Conservation (phyloP, 352 stramenopile species). For the Phytophthora aleatoria region DNA sequence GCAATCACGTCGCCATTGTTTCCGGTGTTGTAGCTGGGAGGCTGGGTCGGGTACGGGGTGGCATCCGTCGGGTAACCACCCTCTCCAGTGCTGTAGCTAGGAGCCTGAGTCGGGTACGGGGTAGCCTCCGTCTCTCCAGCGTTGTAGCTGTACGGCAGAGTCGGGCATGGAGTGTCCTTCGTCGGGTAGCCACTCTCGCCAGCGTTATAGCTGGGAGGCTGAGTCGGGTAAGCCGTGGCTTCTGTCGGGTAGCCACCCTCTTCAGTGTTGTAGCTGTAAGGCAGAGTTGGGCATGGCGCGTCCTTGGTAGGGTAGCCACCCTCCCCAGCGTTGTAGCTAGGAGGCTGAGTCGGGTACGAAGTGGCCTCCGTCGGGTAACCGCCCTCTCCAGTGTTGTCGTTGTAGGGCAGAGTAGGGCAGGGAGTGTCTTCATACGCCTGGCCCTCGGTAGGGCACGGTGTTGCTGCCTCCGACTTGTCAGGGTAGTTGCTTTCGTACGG, state of each 20-base stretch:
- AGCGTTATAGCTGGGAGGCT: conserved; percentile 9
- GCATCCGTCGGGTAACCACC: conserved; percentile 5
- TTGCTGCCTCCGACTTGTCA: conserved; percentile 3
- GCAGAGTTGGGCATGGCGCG: conserved; percentile 6
- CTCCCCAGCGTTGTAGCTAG: background rate
- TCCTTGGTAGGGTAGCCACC: too few species aligned
- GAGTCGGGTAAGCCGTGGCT: conserved; percentile 16
- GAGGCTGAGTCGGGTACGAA: conserved; percentile 10
- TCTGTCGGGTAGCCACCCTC: conserved; percentile 6
- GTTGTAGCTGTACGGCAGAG: conserved; percentile 10
- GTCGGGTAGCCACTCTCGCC: background rate
- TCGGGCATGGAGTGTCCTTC: conserved; percentile 1
- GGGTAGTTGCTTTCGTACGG: conserved; percentile 13
- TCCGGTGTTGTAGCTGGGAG: conserved; percentile 8
- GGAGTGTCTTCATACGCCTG: background rate
- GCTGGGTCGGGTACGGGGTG: conserved; percentile 17
- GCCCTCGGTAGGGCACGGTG: conserved; percentile 12
- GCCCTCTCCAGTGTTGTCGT: background rate
- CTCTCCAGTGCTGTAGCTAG: conserved; percentile 1
- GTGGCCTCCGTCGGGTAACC: conserved; percentile 6
- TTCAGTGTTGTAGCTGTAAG: background rate
- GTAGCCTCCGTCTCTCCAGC: background rate
- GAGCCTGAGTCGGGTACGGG: conserved; percentile 9
- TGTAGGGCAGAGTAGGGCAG: conserved; percentile 1
- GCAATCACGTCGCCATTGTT: background rate